Conservation (phyloP, 345 rosid species). For the Laguncularia racemosa region DNA sequence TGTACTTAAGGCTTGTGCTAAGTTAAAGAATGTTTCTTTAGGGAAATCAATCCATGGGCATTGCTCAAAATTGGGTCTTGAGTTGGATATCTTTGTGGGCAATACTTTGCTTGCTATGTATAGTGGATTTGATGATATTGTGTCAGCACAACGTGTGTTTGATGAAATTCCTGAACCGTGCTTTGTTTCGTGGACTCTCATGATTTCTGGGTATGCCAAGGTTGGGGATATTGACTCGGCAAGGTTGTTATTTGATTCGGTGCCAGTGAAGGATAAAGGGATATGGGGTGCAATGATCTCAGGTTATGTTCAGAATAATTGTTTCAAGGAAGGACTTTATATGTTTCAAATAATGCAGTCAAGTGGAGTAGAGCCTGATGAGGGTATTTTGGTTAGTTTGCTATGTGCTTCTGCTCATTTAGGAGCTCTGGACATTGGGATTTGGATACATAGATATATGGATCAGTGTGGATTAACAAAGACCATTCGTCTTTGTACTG, state of each 20-base stretch:
- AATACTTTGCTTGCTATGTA: constrained; percentile 34
- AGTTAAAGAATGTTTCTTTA: constrained; percentile 13
- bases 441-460: constrained; percentile 11
- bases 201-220: constrained; percentile 43
- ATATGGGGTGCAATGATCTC: constrained; percentile 55
- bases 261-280: constrained; percentile 31
- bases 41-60: constrained; percentile 34
- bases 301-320: constrained; percentile 37
- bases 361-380: constrained; percentile 14
- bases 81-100: constrained; percentile 29
- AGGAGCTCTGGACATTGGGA: constrained; percentile 14
- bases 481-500: constrained; percentile 12
- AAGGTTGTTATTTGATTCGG: constrained; percentile 31
- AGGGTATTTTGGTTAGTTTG: constrained; percentile 13
- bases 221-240: constrained; percentile 33
- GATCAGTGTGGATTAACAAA: neutral
- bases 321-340: constrained; percentile 41
- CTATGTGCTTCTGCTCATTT: constrained; percentile 18
- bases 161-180: constrained; percentile 26
- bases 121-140: constrained; percentile 18
- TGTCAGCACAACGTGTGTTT: constrained; percentile 25
- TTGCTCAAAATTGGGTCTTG: constrained; percentile 30
- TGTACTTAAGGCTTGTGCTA: constrained; percentile 34
- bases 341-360: constrained; percentile 22
- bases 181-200: constrained; percentile 38